Evolutionary conservation across 257 asterid species (phyloP).

Genomic region (Przewalskia tangutica): DNA sequence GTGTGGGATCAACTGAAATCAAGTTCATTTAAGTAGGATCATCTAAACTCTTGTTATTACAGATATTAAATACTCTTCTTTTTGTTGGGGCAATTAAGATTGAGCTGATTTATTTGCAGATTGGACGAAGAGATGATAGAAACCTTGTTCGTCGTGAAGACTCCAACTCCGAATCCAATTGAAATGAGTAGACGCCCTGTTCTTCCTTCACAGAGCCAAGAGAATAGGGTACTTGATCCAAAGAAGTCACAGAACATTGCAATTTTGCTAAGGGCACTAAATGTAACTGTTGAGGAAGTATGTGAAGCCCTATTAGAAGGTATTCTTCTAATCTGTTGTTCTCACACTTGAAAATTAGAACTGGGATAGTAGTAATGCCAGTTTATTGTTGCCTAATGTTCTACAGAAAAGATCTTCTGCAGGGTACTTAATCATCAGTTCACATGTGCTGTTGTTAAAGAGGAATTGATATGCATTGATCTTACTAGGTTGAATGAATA

Average conservation of each 20-base stretch:
- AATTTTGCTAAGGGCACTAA: conserved; percentile 74
- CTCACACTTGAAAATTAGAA: not conserved
- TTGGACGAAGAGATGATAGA: conserved; percentile 97
- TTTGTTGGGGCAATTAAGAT: not conserved
- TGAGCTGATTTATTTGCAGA: conserved; percentile 29
- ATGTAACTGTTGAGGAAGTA: conserved; percentile 89
- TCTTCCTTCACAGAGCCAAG: conserved; percentile 56
- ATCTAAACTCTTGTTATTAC: not conserved
- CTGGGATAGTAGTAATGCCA: not conserved
- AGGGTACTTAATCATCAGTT: not conserved
- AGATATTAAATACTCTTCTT: not conserved
- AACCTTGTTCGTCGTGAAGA: conserved; percentile 66
- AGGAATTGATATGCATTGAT: not conserved
- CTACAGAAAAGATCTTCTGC: not conserved
- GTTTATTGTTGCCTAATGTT: not conserved
- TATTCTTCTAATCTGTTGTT: conserved; percentile 15
- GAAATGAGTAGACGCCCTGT: conserved; percentile 47
- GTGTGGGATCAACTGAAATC: conserved; percentile 96
- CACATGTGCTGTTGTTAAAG: not conserved
- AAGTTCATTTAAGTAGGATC: conserved; percentile 75
- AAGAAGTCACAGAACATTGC: conserved; percentile 93
- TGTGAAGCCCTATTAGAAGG: conserved; percentile 93
- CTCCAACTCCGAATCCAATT: conserved; percentile 47
- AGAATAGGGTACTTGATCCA: conserved; percentile 72
- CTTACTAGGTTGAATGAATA: not conserved